Base-by-base conservation (phyloP, 495 filamentous ascomycete genomes). In the Podospora pseudoanserina region DNA sequence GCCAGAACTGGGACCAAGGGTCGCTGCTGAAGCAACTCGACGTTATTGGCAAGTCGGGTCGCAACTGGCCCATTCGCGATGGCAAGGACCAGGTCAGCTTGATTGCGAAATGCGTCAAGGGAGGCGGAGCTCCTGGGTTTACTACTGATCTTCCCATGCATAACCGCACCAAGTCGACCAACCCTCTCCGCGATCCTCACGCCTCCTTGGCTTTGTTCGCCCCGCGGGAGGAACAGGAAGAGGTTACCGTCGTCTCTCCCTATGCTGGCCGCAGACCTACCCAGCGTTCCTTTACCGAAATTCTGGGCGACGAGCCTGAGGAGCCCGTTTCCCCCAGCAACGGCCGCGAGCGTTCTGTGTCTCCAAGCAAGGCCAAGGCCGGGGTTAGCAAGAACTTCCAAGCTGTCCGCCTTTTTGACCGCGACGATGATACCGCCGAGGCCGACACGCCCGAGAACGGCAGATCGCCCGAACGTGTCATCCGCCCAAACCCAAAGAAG, bases 1-100 rank as follows among this genome's bases (percentile, higher is more conserved):
- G 93, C 65, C 87, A 94, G 67, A 91, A 90, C 77, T 99, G 95
- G 95, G 95, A 99, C 76, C 96, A 98, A 79, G 94, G 88, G 28
- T 92, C 92, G 64, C 86, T 98, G 9, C 84, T 99, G 68, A 98
- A 95, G 79, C 90, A 94, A 75, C 87, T 97, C 64, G 93, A 97
- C 71, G 89, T 97, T 34, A 98, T 99, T 79, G 95, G 95, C 66
- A 86, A 87, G 71, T 89, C 91, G 28, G 92, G 90, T 59, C 90
- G 89, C 73, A 92, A 90, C 75, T 99, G 95, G 95, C 95, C 95
- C 20, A 94, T 99, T 78, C 91, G 89, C 68, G 93, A 97, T 74
- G 91, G 90, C 66, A 90, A 87, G 70, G 93, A 96, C 27, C 95
- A 98, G 78, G 83, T 88, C 57, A 89, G 85, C 70, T 81, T 96